Evolutionary conservation across 2,329 filamentous ascomycete species (phyloP).

Genomic region (Chrysosporium queenslandicum): DNA sequence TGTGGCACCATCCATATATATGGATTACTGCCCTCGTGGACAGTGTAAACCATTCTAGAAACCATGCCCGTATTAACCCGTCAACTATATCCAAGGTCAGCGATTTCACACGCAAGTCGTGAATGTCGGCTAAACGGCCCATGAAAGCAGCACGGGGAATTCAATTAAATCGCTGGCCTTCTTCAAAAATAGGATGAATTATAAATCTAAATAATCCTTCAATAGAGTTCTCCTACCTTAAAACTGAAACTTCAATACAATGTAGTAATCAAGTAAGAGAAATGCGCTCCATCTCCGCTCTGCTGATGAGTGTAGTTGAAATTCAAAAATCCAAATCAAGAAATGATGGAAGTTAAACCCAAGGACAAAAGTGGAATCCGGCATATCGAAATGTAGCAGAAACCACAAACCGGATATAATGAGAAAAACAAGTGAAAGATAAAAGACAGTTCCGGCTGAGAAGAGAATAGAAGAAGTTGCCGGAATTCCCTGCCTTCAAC

Average conservation of each 20-base stretch:
- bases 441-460: neutral
- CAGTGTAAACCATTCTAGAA: too few relatives aligned
- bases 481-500: neutral
- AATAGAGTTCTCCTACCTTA: neutral
- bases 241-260: neutral
- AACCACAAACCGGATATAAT: neutral
- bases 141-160: too few relatives aligned
- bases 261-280: neutral
- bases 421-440: neutral
- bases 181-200: too few relatives aligned
- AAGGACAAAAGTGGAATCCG: neutral
- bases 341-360: neutral
- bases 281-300: conserved; percentile 7
- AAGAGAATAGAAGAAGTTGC: neutral
- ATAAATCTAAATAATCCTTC: neutral
- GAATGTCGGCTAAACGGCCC: too few relatives aligned
- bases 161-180: too few relatives aligned
- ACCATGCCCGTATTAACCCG: too few relatives aligned
- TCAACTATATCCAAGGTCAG: too few relatives aligned
- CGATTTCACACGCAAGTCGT: too few relatives aligned
- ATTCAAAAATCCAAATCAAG: neutral
- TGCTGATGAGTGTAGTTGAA: conserved; percentile 2
- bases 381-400: neutral
- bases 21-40: too few relatives aligned
- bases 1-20: too few relatives aligned